A percentile compares a stretch with the other conserved stretches of the same genome.
phyloP scores from a whole-genome alignment of 495 filamentous ascomycete species.

The Xylaria bambusicola region DNA sequence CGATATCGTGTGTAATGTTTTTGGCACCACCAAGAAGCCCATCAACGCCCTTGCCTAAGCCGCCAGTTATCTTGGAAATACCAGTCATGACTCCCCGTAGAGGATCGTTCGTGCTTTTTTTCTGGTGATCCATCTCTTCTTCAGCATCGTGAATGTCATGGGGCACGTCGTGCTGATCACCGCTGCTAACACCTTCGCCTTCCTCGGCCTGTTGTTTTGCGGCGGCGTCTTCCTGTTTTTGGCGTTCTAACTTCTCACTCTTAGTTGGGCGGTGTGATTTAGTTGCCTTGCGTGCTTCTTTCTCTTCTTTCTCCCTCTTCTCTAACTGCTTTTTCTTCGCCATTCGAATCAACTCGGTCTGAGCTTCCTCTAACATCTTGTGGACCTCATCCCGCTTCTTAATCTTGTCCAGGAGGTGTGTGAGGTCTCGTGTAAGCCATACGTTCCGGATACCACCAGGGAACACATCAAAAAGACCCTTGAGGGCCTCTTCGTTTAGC shows the following conservation, averaged over 20 bases:
- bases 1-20: slow-evolving; percentile 65
- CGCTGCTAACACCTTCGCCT: slow-evolving; percentile 72
- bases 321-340: slow-evolving; percentile 78
- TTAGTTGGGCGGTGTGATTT: slow-evolving; percentile 49
- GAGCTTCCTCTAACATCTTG: slow-evolving; percentile 71
- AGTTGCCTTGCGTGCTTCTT: slow-evolving; percentile 56
- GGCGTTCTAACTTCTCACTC: slow-evolving; percentile 49
- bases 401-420: slow-evolving; percentile 85
- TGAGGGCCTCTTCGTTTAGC: slow-evolving; percentile 77
- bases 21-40: slow-evolving; percentile 51
- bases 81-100: slow-evolving; percentile 31
- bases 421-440: slow-evolving; percentile 93
- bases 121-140: slow-evolving; percentile 41
- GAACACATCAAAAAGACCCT: slow-evolving; percentile 92
- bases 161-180: slow-evolving; percentile 76
- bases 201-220: slow-evolving; percentile 65
- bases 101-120: slow-evolving; percentile 23
- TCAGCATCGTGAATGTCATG: slow-evolving; percentile 72
- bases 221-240: slow-evolving; percentile 54
- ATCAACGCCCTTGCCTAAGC: slow-evolving; percentile 44
- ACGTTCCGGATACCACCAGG: slow-evolving; percentile 95
- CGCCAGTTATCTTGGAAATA: slow-evolving; percentile 39
- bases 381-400: slow-evolving; percentile 73
- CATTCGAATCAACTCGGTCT: slow-evolving; percentile 77
- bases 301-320: slow-evolving; percentile 63